phyloP scores from a whole-genome alignment of 306 rosid species.

The Corylus avellana region DNA sequence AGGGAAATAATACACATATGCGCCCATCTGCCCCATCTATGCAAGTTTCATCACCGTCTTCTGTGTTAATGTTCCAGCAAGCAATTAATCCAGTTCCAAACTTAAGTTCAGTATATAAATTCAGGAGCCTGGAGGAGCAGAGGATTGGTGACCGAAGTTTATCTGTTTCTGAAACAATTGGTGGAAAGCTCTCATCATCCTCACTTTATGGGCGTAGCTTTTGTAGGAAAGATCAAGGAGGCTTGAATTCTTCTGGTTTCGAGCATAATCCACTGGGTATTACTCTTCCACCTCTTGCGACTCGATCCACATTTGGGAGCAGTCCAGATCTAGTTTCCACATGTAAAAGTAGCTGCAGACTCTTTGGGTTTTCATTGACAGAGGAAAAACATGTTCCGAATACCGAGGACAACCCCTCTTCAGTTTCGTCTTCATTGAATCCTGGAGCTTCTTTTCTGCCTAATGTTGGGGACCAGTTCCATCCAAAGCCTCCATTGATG shows the following conservation, averaged over 20 bases:
- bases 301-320: conserved; percentile 39
- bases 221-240: conserved; percentile 32
- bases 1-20: conserved; percentile 38
- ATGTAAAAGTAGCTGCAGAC: conserved; percentile 79
- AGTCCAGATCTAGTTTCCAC: conserved; percentile 55
- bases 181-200: conserved; percentile 34
- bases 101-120: conserved; percentile 29
- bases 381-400: conserved; percentile 52
- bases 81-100: conserved; percentile 53
- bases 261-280: conserved; percentile 33
- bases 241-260: conserved; percentile 21
- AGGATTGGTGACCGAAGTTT: conserved; percentile 26
- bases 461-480: conserved; percentile 57
- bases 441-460: conserved; percentile 54
- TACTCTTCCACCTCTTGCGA: conserved; percentile 30
- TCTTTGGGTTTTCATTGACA: conserved; percentile 87
- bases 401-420: conserved; percentile 35
- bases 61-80: conserved; percentile 92
- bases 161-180: conserved; percentile 37
- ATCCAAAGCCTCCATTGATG: conserved; percentile 48
- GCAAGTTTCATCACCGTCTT: conserved; percentile 91
- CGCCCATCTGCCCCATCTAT: conserved; percentile 51
- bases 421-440: conserved; percentile 42
- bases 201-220: conserved; percentile 27
- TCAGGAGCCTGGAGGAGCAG: conserved; percentile 36